Conservation (phyloP, 352 stramenopile species). For the Pythium guiyangense region DNA sequence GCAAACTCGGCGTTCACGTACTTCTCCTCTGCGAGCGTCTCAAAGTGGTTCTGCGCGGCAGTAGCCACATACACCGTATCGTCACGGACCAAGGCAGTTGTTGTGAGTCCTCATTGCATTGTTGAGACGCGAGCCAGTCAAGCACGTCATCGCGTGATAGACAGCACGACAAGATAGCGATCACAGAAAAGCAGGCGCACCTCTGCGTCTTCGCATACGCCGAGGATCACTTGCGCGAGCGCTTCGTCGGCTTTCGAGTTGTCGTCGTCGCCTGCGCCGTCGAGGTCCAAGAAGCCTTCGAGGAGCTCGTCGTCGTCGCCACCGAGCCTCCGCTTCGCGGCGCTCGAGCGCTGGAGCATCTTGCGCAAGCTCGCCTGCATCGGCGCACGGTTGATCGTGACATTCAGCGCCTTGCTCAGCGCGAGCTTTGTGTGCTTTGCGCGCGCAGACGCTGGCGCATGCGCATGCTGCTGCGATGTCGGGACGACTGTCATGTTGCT, state of each 20-base stretch:
- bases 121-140: too few relatives aligned
- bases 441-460: constrained; percentile 4
- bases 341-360: constrained; percentile 4
- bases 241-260: constrained; percentile 6
- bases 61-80: not conserved
- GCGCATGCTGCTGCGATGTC: not conserved
- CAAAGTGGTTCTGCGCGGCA: constrained; percentile 1
- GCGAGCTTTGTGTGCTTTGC: constrained; percentile 6
- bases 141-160: too few relatives aligned
- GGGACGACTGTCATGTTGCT: too few relatives aligned
- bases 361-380: constrained; percentile 8
- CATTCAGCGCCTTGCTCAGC: constrained; percentile 9
- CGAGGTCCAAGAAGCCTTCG: constrained; percentile 1
- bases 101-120: too few relatives aligned
- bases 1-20: constrained; percentile 9
- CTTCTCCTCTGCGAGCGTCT: constrained; percentile 4
- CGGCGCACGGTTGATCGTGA: constrained; percentile 7
- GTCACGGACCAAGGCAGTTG: not conserved
- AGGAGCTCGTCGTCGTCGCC: constrained; percentile 4
- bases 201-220: constrained; percentile 10
- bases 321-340: not conserved
- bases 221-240: constrained; percentile 7
- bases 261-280: not conserved
- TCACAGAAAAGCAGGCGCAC: too few relatives aligned
- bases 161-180: too few relatives aligned